These are phyloP conservation scores for Moringa oleifera DNA, from an alignment of 345 rosid genomes.

Conservation along the genomic window DNA sequence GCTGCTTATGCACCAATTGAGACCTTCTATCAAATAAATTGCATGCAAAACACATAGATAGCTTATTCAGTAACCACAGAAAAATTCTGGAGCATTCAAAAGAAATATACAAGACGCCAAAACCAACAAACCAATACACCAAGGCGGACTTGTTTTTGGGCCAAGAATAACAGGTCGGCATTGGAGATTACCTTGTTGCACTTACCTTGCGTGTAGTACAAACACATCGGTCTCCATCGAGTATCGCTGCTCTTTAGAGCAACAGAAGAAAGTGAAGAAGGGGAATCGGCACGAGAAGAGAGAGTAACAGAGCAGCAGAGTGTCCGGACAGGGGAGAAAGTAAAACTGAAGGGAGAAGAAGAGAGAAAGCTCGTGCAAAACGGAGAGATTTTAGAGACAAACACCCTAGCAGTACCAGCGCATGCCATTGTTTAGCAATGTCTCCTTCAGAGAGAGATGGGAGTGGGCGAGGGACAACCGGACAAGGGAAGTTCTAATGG, in stretches of 20 bases:
- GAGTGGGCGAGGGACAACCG: too few relatives aligned
- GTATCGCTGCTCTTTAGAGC: neutral
- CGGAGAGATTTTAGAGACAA: constrained; percentile 18
- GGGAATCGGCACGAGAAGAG: constrained; percentile 4
- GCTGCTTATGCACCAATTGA: too few relatives aligned
- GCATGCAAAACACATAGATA: constrained; percentile 6
- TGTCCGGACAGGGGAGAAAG: constrained; percentile 18
- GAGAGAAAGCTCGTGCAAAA: constrained; percentile 18
- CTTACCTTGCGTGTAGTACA: constrained; percentile 80
- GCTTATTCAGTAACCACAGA: neutral
- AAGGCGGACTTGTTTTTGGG: neutral
- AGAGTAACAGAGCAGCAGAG: constrained; percentile 10
- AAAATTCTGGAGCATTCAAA: neutral
- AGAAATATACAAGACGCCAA: neutral
- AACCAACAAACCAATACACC: too few relatives aligned
- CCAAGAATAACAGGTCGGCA: neutral
- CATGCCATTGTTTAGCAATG: constrained; percentile 31
- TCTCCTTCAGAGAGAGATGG: too few relatives aligned
- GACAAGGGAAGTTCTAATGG: too few relatives aligned
- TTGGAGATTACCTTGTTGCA: constrained; percentile 53
- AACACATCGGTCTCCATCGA: constrained; percentile 76
- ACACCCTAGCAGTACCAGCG: constrained; percentile 17
- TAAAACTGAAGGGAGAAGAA: constrained; percentile 13
- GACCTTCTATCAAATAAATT: constrained; percentile 36
- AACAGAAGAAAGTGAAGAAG: constrained; percentile 22